Base-by-base conservation (phyloP, 768 basidiomycete genomes). In the Xerocomellus chrysenteron region DNA sequence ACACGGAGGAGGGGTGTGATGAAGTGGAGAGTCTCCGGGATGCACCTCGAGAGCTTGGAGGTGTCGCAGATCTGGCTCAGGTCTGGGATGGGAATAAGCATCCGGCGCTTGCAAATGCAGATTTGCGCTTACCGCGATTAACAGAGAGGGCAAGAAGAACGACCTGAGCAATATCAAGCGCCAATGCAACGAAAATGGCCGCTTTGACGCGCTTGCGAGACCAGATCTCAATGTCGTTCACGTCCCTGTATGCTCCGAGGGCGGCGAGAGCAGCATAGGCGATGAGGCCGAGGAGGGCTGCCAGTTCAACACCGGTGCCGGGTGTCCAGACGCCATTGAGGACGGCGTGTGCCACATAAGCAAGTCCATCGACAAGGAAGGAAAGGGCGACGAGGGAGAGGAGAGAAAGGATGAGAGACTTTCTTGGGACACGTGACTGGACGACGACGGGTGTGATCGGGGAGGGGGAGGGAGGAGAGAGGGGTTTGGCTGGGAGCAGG, bases 361-460 rank as follows among this genome's bases (percentile, higher is more conserved):
- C 78, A 33, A 87, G 76, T 14, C 91, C 94, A 66, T 96, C 92
- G 32, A 84, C 72, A 49, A 95, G 77, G 68, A 85, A 95, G 16
- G 88, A 85, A 49, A 87, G 70, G n/a, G 89, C 81, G 24, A 80
- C 68, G 51, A 94, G 75, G 48, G 87, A 82, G 46, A 95, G 78
- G 57, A 92, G 75, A 42, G 79, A 70, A 46, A 94, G 78, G 68
- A 98, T 93, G 57, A 86, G 73, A 41, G 81, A 80, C 56, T 88
- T 84, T 67, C 94, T 87, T 41, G 94, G 93, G 50, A 86, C 78
- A 57, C 81, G 78, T 54, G 80, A 81, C 53, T 86, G 81, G 67
- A 92, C 83, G 72, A 92, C 83, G 69, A 93, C 90, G 50, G 86
- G 74, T 39, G 85, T 90, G 67, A 93, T 92, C 61, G 83, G 84